Base-by-base conservation (phyloP, 345 rosid species). In the Hibiscus tridactylites region DNA sequence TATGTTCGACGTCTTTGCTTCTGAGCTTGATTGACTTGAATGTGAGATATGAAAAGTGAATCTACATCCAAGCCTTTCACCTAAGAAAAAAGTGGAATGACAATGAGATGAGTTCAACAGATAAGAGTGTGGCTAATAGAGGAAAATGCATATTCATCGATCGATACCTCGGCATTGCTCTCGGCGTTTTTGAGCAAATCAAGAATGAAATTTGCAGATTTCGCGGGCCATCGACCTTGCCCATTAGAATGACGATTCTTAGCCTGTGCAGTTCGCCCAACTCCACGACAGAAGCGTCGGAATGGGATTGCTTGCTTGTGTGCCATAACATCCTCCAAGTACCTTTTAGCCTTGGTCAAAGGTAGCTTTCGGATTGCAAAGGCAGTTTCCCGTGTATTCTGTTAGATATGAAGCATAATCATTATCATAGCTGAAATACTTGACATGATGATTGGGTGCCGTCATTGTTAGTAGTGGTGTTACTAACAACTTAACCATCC, bases 281-380 rank as follows among this genome's bases (percentile, higher is more conserved):
- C 88, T 57, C 97, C 92, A 46, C 91, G 10, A 46, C 95, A 89
- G 76, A 89, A 91, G 42, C 90, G 87, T 1, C 86, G 75, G 87
- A 91, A 91, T 12, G 92, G 92, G 63, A 89, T 91, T 13, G 94
- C 97, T 79, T 91, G 94, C 72, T 88, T 91, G 85, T 89, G 94
- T 57, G 74, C 86, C 69, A 87, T 61, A 66, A 91, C 97, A 81
- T 88, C 97, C 77, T 91, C 93, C 80, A 88, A 71, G 82, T 91
- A 87, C 72, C 86, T 81, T 75, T 90, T 90, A 6, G 91, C 93
- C 83, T 90, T 90, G 50, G 46, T 61, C 82, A 90, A 82, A 15
- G 88, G 74, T 81, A 88, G 56, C 84, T 85, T 88, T 59, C 89
- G 71, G 68, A 90, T 78, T 64, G 93, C 80, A 74, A 75, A 78